Evolutionary conservation across 106 monocot species (phyloP).

Genomic region (Posidonia australis): DNA sequence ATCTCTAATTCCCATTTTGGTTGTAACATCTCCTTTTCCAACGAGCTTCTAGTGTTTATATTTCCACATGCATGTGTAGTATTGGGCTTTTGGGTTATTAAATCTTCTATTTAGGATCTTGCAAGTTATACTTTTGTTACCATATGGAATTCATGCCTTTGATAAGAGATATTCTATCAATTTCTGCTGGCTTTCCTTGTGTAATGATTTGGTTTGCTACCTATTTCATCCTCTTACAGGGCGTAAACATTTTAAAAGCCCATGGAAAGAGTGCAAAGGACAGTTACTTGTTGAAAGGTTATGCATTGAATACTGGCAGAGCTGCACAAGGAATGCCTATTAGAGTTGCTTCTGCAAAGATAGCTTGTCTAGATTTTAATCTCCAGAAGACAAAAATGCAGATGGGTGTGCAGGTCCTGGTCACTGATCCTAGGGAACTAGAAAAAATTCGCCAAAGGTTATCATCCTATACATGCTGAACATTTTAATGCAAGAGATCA

Average conservation of each 20-base stretch:
- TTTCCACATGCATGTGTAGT: too few relatives aligned
- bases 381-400: conserved; percentile 99
- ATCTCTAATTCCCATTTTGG: too few relatives aligned
- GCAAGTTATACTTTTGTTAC: too few relatives aligned
- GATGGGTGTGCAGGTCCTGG: conserved; percentile 90
- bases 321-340: conserved; percentile 99
- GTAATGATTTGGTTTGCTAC: conserved; percentile 4
- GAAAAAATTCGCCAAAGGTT: conserved; percentile 98
- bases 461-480: background rate
- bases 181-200: background rate
- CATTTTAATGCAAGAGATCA: too few relatives aligned
- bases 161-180: too few relatives aligned
- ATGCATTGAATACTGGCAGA: conserved; percentile 93
- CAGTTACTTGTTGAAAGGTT: conserved; percentile 91
- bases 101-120: too few relatives aligned
- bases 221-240: conserved; percentile 26
- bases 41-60: too few relatives aligned
- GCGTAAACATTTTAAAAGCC: conserved; percentile 95
- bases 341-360: conserved; percentile 83
- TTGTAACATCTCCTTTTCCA: too few relatives aligned
- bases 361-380: conserved; percentile 98
- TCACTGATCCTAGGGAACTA: conserved; percentile 91
- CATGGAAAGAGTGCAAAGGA: conserved; percentile 96
- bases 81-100: too few relatives aligned
- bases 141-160: too few relatives aligned